A percentile compares a stretch with the other conserved stretches of the same genome.
Conservation (phyloP, 1,284 basidiomycete genomes). For the Moesziomyces antarcticus region DNA sequence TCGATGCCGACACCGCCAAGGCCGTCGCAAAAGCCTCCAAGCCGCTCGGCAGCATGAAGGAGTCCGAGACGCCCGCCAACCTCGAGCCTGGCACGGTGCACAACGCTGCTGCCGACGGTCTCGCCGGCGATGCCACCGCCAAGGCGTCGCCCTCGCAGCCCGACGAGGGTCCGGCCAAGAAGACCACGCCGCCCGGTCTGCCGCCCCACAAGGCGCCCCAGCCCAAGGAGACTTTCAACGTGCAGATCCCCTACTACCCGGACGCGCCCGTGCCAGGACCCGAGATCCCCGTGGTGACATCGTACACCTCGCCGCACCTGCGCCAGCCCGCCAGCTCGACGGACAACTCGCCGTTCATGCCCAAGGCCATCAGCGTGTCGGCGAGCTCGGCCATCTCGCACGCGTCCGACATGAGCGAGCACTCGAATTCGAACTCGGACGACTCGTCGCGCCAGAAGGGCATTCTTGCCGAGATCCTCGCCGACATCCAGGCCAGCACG, state of each 20-base stretch:
- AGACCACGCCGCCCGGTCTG: conserved; percentile 52
- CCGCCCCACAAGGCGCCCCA: conserved; percentile 48
- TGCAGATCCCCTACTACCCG: conserved; percentile 58
- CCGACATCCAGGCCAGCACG: conserved; percentile 30
- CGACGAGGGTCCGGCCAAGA: conserved; percentile 33
- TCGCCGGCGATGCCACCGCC: conserved; percentile 35
- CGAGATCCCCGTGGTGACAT: conserved; percentile 54
- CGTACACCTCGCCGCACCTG: conserved; percentile 50
- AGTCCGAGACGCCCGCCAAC: conserved; percentile 42
- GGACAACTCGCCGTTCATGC: conserved; percentile 26
- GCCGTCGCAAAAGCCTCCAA: conserved; percentile 32
- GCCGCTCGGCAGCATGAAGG: conserved; percentile 48
- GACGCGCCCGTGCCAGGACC: conserved; percentile 43
- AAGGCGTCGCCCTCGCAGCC: conserved; percentile 32
- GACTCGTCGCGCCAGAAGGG: conserved; percentile 27
- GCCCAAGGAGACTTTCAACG: conserved; percentile 55
- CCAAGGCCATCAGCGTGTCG: conserved; percentile 49
- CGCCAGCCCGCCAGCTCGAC: conserved; percentile 17
- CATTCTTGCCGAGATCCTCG: conserved; percentile 36
- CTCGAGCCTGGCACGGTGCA: conserved; percentile 53
- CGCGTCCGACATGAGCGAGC: conserved; percentile 33
- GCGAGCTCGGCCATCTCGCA: conserved; percentile 47
- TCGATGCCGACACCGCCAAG: conserved; percentile 39
- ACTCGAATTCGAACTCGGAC: conserved; percentile 7
- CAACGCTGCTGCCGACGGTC: conserved; percentile 49